Base-by-base conservation (phyloP, 768 basidiomycete genomes). In the Suillus decipiens region DNA sequence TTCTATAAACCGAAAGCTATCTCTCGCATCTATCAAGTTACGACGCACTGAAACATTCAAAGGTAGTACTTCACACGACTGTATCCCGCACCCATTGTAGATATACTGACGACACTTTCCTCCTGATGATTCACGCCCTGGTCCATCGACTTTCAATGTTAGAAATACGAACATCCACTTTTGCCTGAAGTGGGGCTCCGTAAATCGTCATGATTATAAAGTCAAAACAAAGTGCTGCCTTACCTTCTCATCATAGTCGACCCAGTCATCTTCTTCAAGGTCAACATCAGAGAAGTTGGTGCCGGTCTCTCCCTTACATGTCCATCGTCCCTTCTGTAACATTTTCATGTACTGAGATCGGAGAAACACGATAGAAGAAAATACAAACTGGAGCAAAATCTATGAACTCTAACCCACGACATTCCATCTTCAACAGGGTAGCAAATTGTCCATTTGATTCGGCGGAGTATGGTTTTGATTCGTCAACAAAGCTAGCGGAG, bases 241-340 rank as follows among this genome's bases (percentile, higher is more conserved):
- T 64, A 89, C 94, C 84, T 95, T 93, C 74, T 96, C 94, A 67
- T 96, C 94, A 67, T 96, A 96, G 69, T 95, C 94, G 14, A 80
- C 84, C 95, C 95, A 96, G 63, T 74, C 60, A 72, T 88, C 86
- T 3, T 80, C 84, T 33, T 89, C 86, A 47, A 93, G 77, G 37
- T 89, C 86, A n/a, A 92, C 81, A 3, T 92, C 86, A 10, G 77
- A 55, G 70, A 95, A 95, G 5, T 72, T 61, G 0, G 83, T 83
- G 7, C 84, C 83, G 1, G 80, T 80, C 43, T 81, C 83, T 8
- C 95, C 94, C 48, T 80, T 79, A 67, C 91, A 93, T 69, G 81
- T 85, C 94, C 94, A 96, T 1, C 69, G 76, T 0, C 94, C 94
- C 51, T 43, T 67, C 92, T 95, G 64, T 10, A 39, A 39, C n/a